phyloP scores from a whole-genome alignment of 176 grass and related monocot species.

The Leersia perrieri region DNA sequence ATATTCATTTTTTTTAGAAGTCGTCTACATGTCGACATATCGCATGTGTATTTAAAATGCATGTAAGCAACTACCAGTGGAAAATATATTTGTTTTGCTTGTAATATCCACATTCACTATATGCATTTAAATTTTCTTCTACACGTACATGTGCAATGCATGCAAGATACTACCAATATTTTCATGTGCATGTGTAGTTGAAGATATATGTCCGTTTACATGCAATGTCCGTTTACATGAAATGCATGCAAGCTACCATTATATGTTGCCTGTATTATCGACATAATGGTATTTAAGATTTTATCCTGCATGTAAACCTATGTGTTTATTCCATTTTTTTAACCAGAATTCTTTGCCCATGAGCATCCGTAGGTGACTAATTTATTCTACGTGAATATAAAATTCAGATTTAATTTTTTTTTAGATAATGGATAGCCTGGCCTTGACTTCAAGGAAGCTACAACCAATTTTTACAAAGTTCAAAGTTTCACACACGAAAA shows the following conservation, averaged over 20 bases:
- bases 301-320: background rate
- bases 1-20: background rate
- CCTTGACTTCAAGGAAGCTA: no score
- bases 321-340: background rate
- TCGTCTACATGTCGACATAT: background rate
- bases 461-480: no score
- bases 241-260: no score
- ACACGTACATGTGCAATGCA: background rate
- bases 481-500: no score
- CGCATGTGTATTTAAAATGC: background rate
- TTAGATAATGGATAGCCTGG: no score
- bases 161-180: background rate
- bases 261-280: background rate
- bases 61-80: background rate
- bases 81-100: background rate
- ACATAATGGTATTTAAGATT: background rate
- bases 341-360: background rate
- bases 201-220: no score
- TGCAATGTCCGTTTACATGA: no score
- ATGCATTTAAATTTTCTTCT: background rate
- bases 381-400: background rate
- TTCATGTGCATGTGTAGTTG: background rate
- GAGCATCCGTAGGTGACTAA: background rate
- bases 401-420: no score
- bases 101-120: background rate